Conservation (phyloP, 2,329 filamentous ascomycete genomes). For the Botrytis galanthina region DNA sequence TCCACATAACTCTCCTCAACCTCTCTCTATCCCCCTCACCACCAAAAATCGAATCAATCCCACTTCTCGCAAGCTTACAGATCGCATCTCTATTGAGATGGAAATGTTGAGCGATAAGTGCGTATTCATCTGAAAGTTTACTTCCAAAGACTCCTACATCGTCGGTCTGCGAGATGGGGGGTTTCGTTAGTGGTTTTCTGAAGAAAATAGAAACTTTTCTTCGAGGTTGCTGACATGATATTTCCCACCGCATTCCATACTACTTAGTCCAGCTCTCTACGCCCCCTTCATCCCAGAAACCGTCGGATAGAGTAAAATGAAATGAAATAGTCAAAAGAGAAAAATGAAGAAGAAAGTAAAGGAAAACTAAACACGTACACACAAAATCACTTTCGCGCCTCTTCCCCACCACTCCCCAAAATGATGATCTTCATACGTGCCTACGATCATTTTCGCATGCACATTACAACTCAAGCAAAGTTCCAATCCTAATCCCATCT, state of each 20-base stretch:
- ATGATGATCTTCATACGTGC: constrained; percentile 67
- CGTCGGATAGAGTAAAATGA: neutral
- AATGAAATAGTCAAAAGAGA: neutral
- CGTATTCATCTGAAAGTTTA: constrained; percentile 72
- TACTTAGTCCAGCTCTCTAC: neutral
- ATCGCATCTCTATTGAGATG: constrained; percentile 49
- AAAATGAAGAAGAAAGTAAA: neutral
- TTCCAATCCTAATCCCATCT: constrained; percentile 60
- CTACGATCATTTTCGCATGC: constrained; percentile 67
- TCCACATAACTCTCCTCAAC: constrained; percentile 52
- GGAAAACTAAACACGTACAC: constrained; percentile 52
- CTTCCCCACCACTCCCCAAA: constrained; percentile 70
- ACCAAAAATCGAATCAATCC: constrained; percentile 66
- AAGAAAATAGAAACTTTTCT: neutral
- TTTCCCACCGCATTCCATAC: neutral
- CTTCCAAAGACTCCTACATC: constrained; percentile 82
- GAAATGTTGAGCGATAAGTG: constrained; percentile 70
- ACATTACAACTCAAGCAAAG: constrained; percentile 81
- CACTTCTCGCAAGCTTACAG: constrained; percentile 56
- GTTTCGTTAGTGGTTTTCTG: neutral
- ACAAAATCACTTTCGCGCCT: constrained; percentile 61
- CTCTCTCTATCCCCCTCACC: constrained; percentile 59
- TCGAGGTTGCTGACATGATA: neutral
- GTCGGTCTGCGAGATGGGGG: constrained; percentile 59
- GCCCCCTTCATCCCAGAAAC: neutral